Evolutionary conservation across 495 filamentous ascomycete species (phyloP), one percentile per base, ranked within the genome.

Genomic region (Neurospora hispaniola): DNA sequence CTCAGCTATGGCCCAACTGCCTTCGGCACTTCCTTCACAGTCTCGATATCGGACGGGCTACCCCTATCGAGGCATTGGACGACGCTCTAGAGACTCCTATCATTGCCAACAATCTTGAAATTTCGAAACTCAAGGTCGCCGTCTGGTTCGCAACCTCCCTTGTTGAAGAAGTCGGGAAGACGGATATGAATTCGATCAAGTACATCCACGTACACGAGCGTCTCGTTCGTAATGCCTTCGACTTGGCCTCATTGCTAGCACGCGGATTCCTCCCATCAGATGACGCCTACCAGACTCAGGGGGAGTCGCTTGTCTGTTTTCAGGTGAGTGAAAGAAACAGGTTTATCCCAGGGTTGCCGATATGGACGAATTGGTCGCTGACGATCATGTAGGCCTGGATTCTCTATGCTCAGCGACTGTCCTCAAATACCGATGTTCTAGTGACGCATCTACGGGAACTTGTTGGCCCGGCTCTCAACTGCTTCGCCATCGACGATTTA

Each of bases 61-160:
- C 86, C 1, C 78, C 84, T 0, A 76, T 84, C 20, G 83, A 88
- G 27, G 77, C 87, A 14, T 73, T 89, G 1, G 84, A 88, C 44
- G 80, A 87, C 35, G 75, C 86, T 18, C 81, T 88, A 23, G 77
- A 84, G 8, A 87, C 87, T 16, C 76, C 84, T 40, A 80, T 86
- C 40, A 78, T 93, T 20, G 80, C 92, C 5, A 82, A 79, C 31
- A 84, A 82, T 4, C 79, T 95, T 69, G 85, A 84, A 35, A 79
- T 84, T 43, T 79, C 76, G 2, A 89, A 89, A 75, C 82, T 91
- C 39, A 81, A 86, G 44, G 85, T 86, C 8, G 79, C 91, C 5
- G 83, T 94, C 14, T 93, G 91, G 85, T 95, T 97, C 77, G 87
- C 88, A 4, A 85, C 87, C 68, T 87, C 86, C 18, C 80, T 97